Percentiles rank a stretch among this genome's conserved stretches.
Conservation (phyloP, 257 asterid species). For the Penstemon eatonii region DNA sequence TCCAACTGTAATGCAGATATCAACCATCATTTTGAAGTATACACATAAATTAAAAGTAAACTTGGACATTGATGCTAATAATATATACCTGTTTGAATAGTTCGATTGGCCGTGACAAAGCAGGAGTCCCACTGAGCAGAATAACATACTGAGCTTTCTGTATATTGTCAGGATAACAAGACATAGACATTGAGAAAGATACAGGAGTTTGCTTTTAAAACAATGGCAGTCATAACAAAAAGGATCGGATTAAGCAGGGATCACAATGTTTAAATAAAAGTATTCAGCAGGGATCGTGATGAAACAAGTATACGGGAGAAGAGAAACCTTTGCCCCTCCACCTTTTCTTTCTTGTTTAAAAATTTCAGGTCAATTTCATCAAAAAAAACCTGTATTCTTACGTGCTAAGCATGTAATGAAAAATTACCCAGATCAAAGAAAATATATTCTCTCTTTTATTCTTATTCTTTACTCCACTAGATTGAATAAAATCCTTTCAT, state of each 20-base stretch:
- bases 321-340: not conserved
- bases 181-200: constrained; percentile 24
- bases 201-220: constrained; percentile 4
- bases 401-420: not conserved
- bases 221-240: constrained; percentile 14
- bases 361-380: not conserved
- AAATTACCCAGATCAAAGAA: not conserved
- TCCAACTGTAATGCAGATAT: constrained; percentile 62
- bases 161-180: constrained; percentile 31
- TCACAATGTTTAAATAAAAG: not conserved
- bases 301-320: not conserved
- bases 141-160: constrained; percentile 80
- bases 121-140: constrained; percentile 98
- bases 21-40: constrained; percentile 29
- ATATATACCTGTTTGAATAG: constrained; percentile 75
- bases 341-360: not conserved
- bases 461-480: constrained; percentile 16
- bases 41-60: not conserved
- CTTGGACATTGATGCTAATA: constrained; percentile 12
- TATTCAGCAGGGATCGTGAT: not conserved
- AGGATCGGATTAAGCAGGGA: not conserved
- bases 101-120: constrained; percentile 91
- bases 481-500: not conserved
- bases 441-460: constrained; percentile 9
- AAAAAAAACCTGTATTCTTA: not conserved